These are phyloP conservation scores for Aspergillus funiculosus DNA, from an alignment of 495 filamentous ascomycete species.

Conservation along the genomic window DNA sequence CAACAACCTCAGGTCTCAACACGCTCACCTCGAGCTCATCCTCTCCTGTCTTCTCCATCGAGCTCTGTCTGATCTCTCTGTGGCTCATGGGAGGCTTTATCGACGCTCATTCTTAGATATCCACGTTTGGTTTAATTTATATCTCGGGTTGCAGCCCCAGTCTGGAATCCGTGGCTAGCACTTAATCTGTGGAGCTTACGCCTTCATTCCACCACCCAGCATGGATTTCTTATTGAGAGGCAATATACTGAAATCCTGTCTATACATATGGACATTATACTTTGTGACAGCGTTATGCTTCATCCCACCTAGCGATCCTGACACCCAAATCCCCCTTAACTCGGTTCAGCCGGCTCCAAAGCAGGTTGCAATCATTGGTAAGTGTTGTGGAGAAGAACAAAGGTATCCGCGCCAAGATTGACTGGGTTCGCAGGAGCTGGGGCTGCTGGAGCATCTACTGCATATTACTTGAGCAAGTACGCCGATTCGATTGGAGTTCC, in stretches of 20 bases:
- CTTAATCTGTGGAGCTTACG: no score
- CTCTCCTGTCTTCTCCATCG: neutral
- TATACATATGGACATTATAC: conserved; percentile 7
- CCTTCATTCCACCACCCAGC: no score
- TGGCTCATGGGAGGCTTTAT: no score
- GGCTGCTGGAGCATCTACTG: conserved; percentile 78
- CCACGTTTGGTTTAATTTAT: no score
- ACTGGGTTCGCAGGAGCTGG: conserved; percentile 64
- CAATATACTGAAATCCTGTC: neutral
- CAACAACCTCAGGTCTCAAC: no score
- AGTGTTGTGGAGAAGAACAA: conserved; percentile 4
- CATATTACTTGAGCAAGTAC: conserved; percentile 72
- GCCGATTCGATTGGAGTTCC: conserved; percentile 47
- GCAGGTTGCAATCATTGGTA: conserved; percentile 47
- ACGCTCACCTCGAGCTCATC: conserved; percentile 1
- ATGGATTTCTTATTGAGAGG: conserved; percentile 7
- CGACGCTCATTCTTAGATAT: no score
- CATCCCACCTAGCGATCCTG: conserved; percentile 20
- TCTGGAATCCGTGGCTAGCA: neutral
- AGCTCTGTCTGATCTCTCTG: no score
- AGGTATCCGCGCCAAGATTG: conserved; percentile 1
- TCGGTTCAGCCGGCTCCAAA: conserved; percentile 23
- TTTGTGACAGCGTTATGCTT: conserved; percentile 12
- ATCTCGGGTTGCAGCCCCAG: no score
- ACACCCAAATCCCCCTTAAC: conserved; percentile 25